phyloP scores from a whole-genome alignment of 129 eudicot genomes.

The Lactuca sativa region DNA sequence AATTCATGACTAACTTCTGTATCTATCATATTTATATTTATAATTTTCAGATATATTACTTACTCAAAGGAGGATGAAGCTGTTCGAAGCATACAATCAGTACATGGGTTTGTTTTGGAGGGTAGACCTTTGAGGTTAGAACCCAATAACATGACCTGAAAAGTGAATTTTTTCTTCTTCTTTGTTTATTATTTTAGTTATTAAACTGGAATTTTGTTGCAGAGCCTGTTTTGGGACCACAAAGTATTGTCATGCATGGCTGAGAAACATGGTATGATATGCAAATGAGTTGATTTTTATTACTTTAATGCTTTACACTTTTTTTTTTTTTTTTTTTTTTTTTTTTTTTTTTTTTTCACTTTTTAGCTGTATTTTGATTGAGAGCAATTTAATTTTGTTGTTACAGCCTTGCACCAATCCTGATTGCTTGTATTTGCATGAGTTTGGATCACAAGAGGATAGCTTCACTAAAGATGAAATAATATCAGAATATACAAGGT shows the following conservation, averaged over 20 bases:
- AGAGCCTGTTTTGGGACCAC: slow-evolving; percentile 99
- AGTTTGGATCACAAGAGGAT: slow-evolving; percentile 94
- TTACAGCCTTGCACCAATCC: slow-evolving; percentile 96
- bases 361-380: not conserved
- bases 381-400: slow-evolving; percentile 22
- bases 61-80: slow-evolving; percentile 97
- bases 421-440: slow-evolving; percentile 97
- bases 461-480: slow-evolving; percentile 97
- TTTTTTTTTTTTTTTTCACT: not conserved
- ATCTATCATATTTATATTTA: not conserved
- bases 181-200: not conserved
- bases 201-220: slow-evolving; percentile 30
- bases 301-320: not conserved
- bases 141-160: slow-evolving; percentile 9
- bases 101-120: slow-evolving; percentile 89
- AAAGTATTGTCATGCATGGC: slow-evolving; percentile 98
- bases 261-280: slow-evolving; percentile 76
- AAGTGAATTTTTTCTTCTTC: too few relatives aligned
- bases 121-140: slow-evolving; percentile 87
- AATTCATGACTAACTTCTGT: not conserved
- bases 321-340: not conserved
- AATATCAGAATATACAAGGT: slow-evolving; percentile 94
- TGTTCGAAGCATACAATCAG: slow-evolving; percentile 86
- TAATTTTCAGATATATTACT: slow-evolving; percentile 76
- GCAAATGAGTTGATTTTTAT: not conserved